phyloP scores from a whole-genome alignment of 2,329 filamentous ascomycete genomes.

The Fusarium hainanense region DNA sequence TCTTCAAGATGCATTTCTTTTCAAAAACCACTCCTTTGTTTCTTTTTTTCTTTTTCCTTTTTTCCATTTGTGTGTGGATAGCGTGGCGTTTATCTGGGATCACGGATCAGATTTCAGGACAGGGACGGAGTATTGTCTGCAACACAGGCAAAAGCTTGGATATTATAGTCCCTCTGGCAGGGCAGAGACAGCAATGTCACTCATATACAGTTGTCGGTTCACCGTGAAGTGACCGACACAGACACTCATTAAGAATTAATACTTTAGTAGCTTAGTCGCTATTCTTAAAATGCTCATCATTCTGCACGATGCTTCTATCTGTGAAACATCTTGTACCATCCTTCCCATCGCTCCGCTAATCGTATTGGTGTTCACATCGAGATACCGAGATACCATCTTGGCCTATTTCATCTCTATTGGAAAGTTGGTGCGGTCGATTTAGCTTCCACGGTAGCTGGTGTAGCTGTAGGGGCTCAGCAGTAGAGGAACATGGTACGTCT shows the following conservation, averaged over 20 bases:
- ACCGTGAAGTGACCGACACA: constrained; percentile 12
- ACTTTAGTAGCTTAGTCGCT: constrained; percentile 33
- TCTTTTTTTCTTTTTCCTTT: background rate
- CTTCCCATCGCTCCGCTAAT: constrained; percentile 1
- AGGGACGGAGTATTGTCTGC: constrained; percentile 3
- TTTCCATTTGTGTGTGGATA: constrained; percentile 31
- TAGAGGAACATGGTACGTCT: constrained; percentile 84
- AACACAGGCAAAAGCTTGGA: constrained; percentile 21
- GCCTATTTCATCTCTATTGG: background rate
- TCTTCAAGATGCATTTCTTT: constrained; percentile 21
- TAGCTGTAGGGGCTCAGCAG: constrained; percentile 83
- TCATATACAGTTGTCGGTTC: constrained; percentile 18
- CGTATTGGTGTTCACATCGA: background rate
- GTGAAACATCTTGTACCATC: background rate
- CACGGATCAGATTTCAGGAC: constrained; percentile 6
- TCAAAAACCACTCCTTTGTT: constrained; percentile 13
- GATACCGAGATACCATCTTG: background rate
- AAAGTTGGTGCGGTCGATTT: constrained; percentile 37
- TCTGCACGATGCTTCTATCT: constrained; percentile 3
- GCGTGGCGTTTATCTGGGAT: constrained; percentile 38
- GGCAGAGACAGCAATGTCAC: constrained; percentile 29
- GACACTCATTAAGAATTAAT: constrained; percentile 43
- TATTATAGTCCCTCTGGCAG: constrained; percentile 42
- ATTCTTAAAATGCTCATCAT: constrained; percentile 29
- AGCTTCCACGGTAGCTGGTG: constrained; percentile 84